Evolutionary conservation across 1,284 basidiomycete genomes (phyloP).

Genomic region (Pascua sp.): DNA sequence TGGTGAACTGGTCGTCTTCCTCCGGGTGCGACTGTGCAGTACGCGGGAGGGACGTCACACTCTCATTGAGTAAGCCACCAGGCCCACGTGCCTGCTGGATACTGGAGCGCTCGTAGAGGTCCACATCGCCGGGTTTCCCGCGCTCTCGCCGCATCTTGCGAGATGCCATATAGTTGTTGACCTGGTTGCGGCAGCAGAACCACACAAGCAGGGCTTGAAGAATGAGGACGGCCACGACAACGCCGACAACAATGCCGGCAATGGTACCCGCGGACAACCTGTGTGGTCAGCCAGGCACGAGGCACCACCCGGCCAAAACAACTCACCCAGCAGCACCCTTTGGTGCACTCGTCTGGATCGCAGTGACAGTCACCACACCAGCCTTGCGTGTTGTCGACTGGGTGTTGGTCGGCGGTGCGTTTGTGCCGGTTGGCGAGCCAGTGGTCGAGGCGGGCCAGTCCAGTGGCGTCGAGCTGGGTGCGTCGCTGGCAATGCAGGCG

Average conservation of each 20-base stretch:
- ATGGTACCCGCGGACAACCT: constrained; percentile 26
- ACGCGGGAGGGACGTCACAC: no score
- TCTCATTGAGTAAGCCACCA: background rate
- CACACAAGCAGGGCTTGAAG: constrained; percentile 33
- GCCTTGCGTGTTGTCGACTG: constrained; percentile 12
- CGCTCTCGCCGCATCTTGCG: constrained; percentile 26
- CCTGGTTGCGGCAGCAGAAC: constrained; percentile 41
- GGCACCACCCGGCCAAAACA: background rate
- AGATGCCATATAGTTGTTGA: constrained; percentile 28
- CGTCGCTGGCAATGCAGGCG: constrained; percentile 29
- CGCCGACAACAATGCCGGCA: constrained; percentile 39
- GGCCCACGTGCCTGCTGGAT: background rate
- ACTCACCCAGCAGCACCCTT: constrained; percentile 25
- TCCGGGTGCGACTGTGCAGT: background rate
- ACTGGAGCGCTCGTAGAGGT: constrained; percentile 20
- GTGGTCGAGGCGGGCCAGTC: constrained; percentile 1
- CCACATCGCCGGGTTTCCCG: constrained; percentile 29
- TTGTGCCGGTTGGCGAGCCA: constrained; percentile 9
- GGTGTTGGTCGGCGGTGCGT: constrained; percentile 1
- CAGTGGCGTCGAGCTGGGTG: constrained; percentile 32
- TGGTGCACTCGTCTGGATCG: constrained; percentile 23
- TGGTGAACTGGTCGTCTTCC: constrained; percentile 17
- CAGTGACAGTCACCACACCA: constrained; percentile 28
- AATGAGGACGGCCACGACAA: constrained; percentile 28
- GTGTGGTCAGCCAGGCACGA: background rate